Evolutionary conservation across 148 eudicot genomes (phyloP).

Genomic region (Limonium bicolor): DNA sequence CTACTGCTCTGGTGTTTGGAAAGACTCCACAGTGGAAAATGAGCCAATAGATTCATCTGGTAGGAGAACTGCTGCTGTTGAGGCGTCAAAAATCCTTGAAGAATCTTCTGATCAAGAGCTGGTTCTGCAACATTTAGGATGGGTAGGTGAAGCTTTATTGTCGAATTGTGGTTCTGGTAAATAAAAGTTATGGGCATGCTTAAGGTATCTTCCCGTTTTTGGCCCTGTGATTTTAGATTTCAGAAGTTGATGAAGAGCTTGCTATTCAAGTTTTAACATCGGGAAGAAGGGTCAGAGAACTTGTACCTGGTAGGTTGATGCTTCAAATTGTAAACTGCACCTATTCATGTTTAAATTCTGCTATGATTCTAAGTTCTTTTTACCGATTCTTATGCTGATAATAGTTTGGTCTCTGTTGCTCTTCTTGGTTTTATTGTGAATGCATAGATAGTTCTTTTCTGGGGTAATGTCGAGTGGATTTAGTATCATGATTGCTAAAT

Average conservation of each 20-base stretch:
- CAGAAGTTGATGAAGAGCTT: constrained; percentile 74
- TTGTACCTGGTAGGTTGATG: constrained; percentile 61
- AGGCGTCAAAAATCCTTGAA: constrained; percentile 87
- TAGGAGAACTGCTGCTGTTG: constrained; percentile 62
- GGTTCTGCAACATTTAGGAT: constrained; percentile 90
- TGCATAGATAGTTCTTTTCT: too few species aligned
- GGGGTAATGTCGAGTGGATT: not conserved
- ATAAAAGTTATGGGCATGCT: not conserved
- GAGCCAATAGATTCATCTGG: constrained; percentile 18
- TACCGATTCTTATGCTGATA: not conserved
- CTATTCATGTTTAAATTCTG: too few species aligned
- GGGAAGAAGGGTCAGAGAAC: constrained; percentile 44
- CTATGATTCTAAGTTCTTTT: too few species aligned
- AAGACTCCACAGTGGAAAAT: constrained; percentile 17
- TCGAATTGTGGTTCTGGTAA: too few species aligned
- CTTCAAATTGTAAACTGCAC: not conserved
- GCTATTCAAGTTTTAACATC: constrained; percentile 76
- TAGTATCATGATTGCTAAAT: not conserved
- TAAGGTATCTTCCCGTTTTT: not conserved
- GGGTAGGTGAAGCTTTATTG: constrained; percentile 49
- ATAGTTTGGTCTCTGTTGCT: not conserved
- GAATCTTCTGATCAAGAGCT: constrained; percentile 71
- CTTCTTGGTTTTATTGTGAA: too few species aligned
- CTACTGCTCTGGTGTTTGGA: constrained; percentile 34
- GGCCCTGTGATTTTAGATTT: constrained; percentile 44